Conservation (phyloP, 768 basidiomycete genomes). For the Termitomyces sp. region DNA sequence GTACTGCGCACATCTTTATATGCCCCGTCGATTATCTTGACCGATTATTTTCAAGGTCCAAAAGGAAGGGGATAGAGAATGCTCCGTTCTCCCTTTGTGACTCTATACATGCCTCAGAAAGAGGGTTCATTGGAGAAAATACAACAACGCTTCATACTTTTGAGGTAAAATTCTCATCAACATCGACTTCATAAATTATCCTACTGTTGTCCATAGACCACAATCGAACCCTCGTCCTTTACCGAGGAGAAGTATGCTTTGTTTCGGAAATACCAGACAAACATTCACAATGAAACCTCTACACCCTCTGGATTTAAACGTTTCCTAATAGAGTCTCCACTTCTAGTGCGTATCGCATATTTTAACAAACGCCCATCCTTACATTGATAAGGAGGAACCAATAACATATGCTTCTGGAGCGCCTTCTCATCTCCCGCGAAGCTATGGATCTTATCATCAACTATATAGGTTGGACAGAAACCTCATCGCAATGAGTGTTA, state of each 20-base stretch:
- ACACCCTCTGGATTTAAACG: slow-evolving; percentile 49
- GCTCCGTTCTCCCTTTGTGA: slow-evolving; percentile 36
- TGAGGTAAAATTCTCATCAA: slow-evolving; percentile 36
- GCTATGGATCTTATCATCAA: slow-evolving; percentile 93
- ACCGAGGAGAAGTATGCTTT: slow-evolving; percentile 79
- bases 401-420: slow-evolving; percentile 52
- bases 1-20: neutral
- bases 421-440: slow-evolving; percentile 56
- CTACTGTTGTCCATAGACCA: slow-evolving; percentile 43
- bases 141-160: slow-evolving; percentile 45
- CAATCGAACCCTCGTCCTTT: slow-evolving; percentile 70
- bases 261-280: slow-evolving; percentile 69
- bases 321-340: slow-evolving; percentile 79
- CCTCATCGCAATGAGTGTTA: slow-evolving; percentile 79
- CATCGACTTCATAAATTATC: neutral
- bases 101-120: slow-evolving; percentile 56
- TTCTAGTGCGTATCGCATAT: slow-evolving; percentile 45
- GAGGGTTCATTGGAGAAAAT: slow-evolving; percentile 22
- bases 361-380: neutral
- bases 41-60: neutral
- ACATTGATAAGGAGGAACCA: slow-evolving; percentile 39
- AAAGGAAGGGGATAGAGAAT: slow-evolving; percentile 15
- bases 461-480: slow-evolving; percentile 77
- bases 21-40: neutral
- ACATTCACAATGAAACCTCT: slow-evolving; percentile 71